Base-by-base conservation (phyloP, 2,329 filamentous ascomycete genomes). In the Arthrobotrys pseudoclavata region DNA sequence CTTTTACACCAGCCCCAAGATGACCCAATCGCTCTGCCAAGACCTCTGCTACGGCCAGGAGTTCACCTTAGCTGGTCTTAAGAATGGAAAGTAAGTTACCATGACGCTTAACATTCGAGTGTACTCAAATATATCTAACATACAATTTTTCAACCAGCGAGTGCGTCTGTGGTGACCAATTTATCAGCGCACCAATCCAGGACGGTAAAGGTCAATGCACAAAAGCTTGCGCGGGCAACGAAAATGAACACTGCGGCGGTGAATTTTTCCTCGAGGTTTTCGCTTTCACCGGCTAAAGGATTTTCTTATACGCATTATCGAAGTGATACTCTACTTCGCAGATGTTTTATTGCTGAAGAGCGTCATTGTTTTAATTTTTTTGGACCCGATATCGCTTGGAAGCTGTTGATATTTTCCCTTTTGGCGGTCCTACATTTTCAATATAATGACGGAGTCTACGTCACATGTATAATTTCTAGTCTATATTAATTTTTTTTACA, bases 391-490 rank as follows among this genome's bases (percentile, higher is more conserved):
- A 37, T n/a, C 29, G 26, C 26, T 40, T 40, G 50, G 37, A 42
- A 42, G 29, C 24, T 12, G 9, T 45, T n/a, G 7, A 13, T 18
- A 3, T 31, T 48, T 31, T 22, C 55, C 12, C 20, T 31, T 67
- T n/a, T 47, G n/a, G 26, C 42, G 42, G 26, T 34, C 60, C 2
- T 52, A 22, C 26, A 40, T 31, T 37, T 55, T 22, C 22, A 6
- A 29, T 55, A 1, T 57, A 9, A 71, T 29, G 45, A 62, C 15
- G 47, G 48, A 60, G 34, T 70, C 22, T 52, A 64, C 64, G 48
- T 55, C 42, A 18, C n/a, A 24, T 50, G 47, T 50, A 66, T 66
- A 72, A 66, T 66, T 52, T 72, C 61, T 72, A 72, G 57, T 66
- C 37, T 40, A 72, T 60, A 72, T 66, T 29, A 40, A 31, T 60